These are phyloP conservation scores for Aphanomyces cochlioides DNA, from an alignment of 352 stramenopile species.

Conservation along the genomic window DNA sequence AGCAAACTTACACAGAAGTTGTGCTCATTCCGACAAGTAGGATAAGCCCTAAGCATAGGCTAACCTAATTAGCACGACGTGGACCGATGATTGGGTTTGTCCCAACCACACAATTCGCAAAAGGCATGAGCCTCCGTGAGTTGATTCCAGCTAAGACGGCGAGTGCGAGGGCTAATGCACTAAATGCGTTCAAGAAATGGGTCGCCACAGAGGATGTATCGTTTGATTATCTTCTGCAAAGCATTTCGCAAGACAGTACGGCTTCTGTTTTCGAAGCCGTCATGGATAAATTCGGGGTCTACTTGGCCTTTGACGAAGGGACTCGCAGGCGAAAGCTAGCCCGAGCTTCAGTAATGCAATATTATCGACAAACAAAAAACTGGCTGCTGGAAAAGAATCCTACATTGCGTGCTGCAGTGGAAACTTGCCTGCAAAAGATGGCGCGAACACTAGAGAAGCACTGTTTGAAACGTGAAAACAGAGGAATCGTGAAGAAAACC, in stretches of 20 bases:
- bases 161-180: background rate
- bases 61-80: background rate
- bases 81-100: background rate
- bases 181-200: conserved; percentile 2
- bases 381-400: background rate
- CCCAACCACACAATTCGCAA: background rate
- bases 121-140: background rate
- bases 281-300: background rate
- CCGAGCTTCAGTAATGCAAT: background rate
- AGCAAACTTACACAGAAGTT: background rate
- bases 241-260: background rate
- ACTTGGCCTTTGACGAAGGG: background rate
- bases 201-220: background rate
- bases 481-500: background rate
- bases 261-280: background rate
- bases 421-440: background rate
- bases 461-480: background rate
- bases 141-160: conserved; percentile 1
- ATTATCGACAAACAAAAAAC: background rate
- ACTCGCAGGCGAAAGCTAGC: no score
- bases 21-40: background rate
- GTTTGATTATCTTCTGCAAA: background rate
- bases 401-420: background rate
- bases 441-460: background rate
- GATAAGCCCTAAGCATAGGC: no score